Evolutionary conservation across 2,329 filamentous ascomycete genomes (phyloP), one percentile per base, ranked within the genome.

Genomic region (Penicillium sp.): DNA sequence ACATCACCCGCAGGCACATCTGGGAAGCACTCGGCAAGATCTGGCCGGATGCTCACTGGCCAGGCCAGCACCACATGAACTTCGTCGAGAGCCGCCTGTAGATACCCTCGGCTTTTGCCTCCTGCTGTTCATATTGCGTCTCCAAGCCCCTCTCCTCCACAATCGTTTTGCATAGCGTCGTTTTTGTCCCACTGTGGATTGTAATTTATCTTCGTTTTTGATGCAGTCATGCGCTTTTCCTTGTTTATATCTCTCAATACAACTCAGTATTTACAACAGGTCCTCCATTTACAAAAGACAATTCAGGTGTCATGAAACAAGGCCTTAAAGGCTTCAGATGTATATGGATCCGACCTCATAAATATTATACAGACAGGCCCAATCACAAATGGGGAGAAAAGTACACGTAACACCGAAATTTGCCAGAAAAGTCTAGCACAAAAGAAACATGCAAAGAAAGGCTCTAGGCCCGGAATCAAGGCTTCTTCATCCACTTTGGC

Each of bases 11-110:
- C 60, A 90, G 89, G 57, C 88, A 95, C 71, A 92, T 97, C 55
- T 96, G 91, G 90, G 92, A 97, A 74, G 92, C 91, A 24, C 85
- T 99, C 69, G 85, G 87, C 53, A 79, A 88, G 57, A 87, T 99
- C 58, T 99, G 94, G 94, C 94, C 94, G 1, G 90, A 95, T 63
- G 86, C 83, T 36, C 83, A 88, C 62, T 95, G 91, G 88, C 88
- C 90, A 18, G 85, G 86, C 53, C 85, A 90, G 65, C 81, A 85
- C 63, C 82, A 83, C 51, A 79, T 84, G 71, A 80, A 84, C 53
- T 81, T 84, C 41, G 78, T 94, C 53, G 90, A 96, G 74, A 92
- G 88, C 71, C 84, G 89, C 61, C 75, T 96, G 73, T 96, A 79
- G 78, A 61, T 30, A 43, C 49, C 24, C 16, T 51, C 44, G 28